phyloP scores from a whole-genome alignment of 1,139 yeast genomes.

The Taiozyma sp. region DNA sequence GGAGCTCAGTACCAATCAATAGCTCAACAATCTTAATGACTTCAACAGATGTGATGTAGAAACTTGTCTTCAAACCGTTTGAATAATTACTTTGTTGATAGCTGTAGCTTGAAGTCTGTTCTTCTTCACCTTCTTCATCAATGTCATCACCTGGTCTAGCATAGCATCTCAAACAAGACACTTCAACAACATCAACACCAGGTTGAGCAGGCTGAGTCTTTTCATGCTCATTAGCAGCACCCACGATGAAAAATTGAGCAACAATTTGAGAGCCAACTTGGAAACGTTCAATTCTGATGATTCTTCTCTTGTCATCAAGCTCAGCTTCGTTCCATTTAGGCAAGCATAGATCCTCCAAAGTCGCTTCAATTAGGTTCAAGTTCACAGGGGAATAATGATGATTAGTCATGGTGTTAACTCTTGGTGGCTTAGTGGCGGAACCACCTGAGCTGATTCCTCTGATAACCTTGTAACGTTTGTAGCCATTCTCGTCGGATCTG shows the following conservation, averaged over 20 bases:
- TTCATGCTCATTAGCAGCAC: conserved; percentile 47
- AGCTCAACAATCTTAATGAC: conserved; percentile 61
- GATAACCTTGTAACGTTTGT: conserved; percentile 38
- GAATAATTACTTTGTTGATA: conserved; percentile 1
- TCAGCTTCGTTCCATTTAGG: conserved; percentile 49
- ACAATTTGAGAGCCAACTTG: conserved; percentile 44
- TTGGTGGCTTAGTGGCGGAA: conserved; percentile 52
- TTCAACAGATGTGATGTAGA: conserved; percentile 62
- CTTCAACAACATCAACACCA: conserved; percentile 48
- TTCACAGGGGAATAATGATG: conserved; percentile 42
- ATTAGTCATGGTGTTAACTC: conserved; percentile 28
- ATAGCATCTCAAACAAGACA: conserved; percentile 50
- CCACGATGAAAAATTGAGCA: conserved; percentile 48
- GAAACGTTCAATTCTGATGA: conserved; percentile 50
- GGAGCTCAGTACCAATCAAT: conserved; percentile 44
- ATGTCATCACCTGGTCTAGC: conserved; percentile 33
- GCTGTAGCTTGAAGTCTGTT: neutral
- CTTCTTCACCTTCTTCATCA: conserved; percentile 24
- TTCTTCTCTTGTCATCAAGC: conserved; percentile 46
- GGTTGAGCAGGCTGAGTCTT: conserved; percentile 28
- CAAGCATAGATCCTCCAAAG: conserved; percentile 41
- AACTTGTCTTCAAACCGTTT: conserved; percentile 29
- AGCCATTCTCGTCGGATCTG: neutral
- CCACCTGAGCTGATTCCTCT: conserved; percentile 62
- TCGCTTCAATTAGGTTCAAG: conserved; percentile 40